Base-by-base conservation (phyloP, 208 protist species). In the Trypanosoma congolense region DNA sequence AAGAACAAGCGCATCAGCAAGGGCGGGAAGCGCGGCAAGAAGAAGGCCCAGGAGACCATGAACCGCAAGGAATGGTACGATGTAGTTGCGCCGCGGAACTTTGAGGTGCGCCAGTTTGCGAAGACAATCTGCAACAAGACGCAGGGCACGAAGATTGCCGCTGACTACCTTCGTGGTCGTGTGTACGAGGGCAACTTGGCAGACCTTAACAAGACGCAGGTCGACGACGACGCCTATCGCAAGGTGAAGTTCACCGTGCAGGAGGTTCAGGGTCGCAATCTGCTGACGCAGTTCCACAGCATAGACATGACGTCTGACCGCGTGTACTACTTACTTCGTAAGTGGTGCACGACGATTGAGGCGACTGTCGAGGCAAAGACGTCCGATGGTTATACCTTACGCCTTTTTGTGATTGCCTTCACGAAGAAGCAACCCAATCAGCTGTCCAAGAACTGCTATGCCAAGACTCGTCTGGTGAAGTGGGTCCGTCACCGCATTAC, bases 41-140 rank as follows among this genome's bases (percentile, higher is more conserved):
- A 87, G 76, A 96, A 96, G 77, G 75, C 76, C 31, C 72, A 93
- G 68, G 98, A 99, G 64, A 85, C 97, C 61, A 99, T 99, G 93
- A 70, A 93, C 61, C 89, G 91, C 72, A 99, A 99, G 90, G 98
- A 99, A 68, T 99, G 98, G 98, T 99, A 99, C 76, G 88, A 98
- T 59, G 84, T 99, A 43, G 96, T 97, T 65, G 98, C 97, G 9
- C 98, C 98, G 41, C 63, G 78, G 36, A 87, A 92, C 59, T 99
- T 99, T 91, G 75, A 73, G 52, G 82, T 83, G n/a, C 91, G 96
- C 58, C 72, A 93, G 56, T 86, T 98, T 60, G 84, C 95, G 61
- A 98, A 98, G 87, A 99, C 98, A 47, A 89, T 97, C 65, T 97
- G 98, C 59, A 99, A 97, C 86, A 92, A 95, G 61, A 98, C 98